These are phyloP conservation scores for Botryotinia calthae DNA, from an alignment of 2,329 filamentous ascomycete genomes.

Conservation along the genomic window DNA sequence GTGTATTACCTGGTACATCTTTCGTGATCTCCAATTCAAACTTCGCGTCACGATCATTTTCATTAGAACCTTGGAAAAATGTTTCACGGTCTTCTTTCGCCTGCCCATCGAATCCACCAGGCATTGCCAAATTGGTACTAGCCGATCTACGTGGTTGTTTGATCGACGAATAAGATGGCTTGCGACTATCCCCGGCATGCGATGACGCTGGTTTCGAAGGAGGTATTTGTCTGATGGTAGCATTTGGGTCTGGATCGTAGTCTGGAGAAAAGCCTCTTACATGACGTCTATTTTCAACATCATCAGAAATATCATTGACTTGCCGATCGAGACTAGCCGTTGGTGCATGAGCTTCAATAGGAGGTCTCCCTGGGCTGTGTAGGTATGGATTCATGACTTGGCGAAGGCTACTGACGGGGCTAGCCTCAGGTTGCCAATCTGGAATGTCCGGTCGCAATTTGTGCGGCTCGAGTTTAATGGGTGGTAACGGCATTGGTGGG, in stretches of 20 bases:
- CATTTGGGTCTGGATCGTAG: constrained; percentile 69
- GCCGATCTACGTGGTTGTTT: constrained; percentile 26
- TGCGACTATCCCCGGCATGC: constrained; percentile 7
- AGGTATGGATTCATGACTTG: constrained; percentile 87
- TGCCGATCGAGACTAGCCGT: constrained; percentile 27
- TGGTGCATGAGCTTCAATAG: constrained; percentile 27
- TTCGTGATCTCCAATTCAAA: constrained; percentile 23
- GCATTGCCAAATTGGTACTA: constrained; percentile 19
- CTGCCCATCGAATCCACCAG: constrained; percentile 29
- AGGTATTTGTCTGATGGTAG: constrained; percentile 66
- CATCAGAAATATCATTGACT: constrained; percentile 30
- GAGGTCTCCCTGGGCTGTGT: constrained; percentile 30
- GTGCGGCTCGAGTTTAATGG: constrained; percentile 7
- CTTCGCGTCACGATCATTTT: constrained; percentile 47
- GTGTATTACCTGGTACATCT: constrained; percentile 21
- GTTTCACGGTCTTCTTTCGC: constrained; percentile 41
- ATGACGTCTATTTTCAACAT: constrained; percentile 21
- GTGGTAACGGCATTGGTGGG: constrained; percentile 44
- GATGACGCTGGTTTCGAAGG: constrained; percentile 7
- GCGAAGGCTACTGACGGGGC: constrained; percentile 75
- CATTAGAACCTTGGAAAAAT: constrained; percentile 53
- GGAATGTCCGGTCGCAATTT: constrained; percentile 30
- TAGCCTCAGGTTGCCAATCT: constrained; percentile 40
- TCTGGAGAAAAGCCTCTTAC: constrained; percentile 68
- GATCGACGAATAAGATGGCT: constrained; percentile 22